Conservation (phyloP, 139 green algal genomes). For the Coccomyxa sp. region DNA sequence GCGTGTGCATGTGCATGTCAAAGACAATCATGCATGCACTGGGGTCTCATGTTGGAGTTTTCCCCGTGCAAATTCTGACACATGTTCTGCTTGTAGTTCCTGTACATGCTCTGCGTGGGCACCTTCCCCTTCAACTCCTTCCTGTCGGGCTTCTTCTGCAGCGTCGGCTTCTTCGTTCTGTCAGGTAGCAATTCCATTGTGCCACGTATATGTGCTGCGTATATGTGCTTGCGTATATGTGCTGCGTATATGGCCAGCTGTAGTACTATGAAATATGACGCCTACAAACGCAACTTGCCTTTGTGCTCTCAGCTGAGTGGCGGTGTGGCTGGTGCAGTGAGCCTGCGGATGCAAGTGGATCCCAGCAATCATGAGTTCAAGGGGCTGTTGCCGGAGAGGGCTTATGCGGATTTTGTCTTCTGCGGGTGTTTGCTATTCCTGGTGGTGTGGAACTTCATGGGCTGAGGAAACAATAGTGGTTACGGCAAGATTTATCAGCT, state of each 20-base stretch:
- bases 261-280: too few relatives aligned
- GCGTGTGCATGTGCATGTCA: neutral
- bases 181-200: constrained; percentile 42
- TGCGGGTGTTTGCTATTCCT: constrained; percentile 65
- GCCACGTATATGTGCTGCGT: neutral
- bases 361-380: constrained; percentile 52
- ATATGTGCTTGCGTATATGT: neutral
- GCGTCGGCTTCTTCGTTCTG: constrained; percentile 69
- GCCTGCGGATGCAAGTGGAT: constrained; percentile 70
- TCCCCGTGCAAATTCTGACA: neutral
- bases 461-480: constrained; percentile 27
- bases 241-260: neutral
- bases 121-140: constrained; percentile 88
- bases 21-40: neutral
- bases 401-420: constrained; percentile 78
- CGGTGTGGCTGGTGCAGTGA: constrained; percentile 36
- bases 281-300: neutral
- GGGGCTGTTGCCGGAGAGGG: constrained; percentile 46
- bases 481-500: too few relatives aligned
- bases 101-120: constrained; percentile 71
- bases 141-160: constrained; percentile 69
- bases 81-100: constrained; percentile 47
- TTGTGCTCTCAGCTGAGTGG: neutral
- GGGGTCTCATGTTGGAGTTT: too few relatives aligned
- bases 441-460: constrained; percentile 71